Evolutionary conservation across 2,329 filamentous ascomycete genomes (phyloP).

Genomic region (Pseudocercospora pini-densiflorae): DNA sequence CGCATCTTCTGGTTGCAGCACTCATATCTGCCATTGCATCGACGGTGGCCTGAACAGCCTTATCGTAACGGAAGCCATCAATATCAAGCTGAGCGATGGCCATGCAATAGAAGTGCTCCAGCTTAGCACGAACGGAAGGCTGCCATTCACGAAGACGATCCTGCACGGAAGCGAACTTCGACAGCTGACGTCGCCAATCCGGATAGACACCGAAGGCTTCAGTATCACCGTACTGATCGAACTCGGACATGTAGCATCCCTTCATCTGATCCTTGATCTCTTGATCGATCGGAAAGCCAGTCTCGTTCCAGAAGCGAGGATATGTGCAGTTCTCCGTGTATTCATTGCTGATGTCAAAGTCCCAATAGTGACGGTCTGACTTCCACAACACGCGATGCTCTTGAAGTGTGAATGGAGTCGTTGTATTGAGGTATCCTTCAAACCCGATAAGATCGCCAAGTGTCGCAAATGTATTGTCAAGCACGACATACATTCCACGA

Average conservation of each 20-base stretch:
- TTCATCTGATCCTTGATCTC: constrained; percentile 50
- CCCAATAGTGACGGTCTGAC: constrained; percentile 57
- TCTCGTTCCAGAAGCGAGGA: constrained; percentile 64
- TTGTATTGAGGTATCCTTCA: constrained; percentile 61
- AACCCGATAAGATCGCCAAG: constrained; percentile 67
- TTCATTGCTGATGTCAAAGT: constrained; percentile 59
- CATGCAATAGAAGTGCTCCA: constrained; percentile 65
- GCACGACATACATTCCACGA: constrained; percentile 65
- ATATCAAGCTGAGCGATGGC: constrained; percentile 64
- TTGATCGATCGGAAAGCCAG: constrained; percentile 55
- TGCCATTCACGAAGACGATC: constrained; percentile 68
- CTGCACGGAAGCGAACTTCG: constrained; percentile 68
- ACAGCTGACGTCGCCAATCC: constrained; percentile 64
- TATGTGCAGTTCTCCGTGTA: constrained; percentile 57
- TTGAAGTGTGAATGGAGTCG: constrained; percentile 57
- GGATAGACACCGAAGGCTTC: constrained; percentile 65
- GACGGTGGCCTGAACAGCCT: constrained; percentile 64
- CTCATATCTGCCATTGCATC: constrained; percentile 64
- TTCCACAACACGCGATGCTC: constrained; percentile 65
- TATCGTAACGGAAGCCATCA: constrained; percentile 68
- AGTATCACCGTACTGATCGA: constrained; percentile 65
- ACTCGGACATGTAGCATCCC: constrained; percentile 64
- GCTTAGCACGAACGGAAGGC: constrained; percentile 59
- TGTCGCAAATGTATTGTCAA: constrained; percentile 68
- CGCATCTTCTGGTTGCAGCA: constrained; percentile 59